Evolutionary conservation across 441 rosid species (phyloP).

Genomic region (Melastoma candidum): DNA sequence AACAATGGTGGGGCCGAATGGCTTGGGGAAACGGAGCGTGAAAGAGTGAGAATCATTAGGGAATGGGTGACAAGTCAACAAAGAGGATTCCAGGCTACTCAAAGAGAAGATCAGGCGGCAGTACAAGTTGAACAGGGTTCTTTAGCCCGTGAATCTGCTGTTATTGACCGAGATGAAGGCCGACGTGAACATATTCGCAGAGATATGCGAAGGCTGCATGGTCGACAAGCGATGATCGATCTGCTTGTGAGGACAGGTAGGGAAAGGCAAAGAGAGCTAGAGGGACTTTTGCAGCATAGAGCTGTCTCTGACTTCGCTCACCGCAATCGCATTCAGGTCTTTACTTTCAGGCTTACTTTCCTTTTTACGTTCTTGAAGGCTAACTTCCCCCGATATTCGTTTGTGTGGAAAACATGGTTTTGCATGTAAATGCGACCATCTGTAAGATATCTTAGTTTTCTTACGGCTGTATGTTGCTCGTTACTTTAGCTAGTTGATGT

Average conservation of each 20-base stretch:
- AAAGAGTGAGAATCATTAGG: constrained; percentile 92
- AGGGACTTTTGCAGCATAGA: constrained; percentile 81
- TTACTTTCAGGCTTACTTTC: constrained; percentile 3
- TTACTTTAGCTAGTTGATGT: no score
- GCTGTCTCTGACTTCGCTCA: constrained; percentile 96
- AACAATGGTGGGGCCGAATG: constrained; percentile 69
- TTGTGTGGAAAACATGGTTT: no score
- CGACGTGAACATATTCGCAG: constrained; percentile 59
- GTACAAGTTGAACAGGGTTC: constrained; percentile 40
- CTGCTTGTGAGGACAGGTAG: constrained; percentile 78
- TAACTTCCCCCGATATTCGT: no score
- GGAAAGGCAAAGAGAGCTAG: constrained; percentile 85
- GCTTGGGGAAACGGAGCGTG: constrained; percentile 96
- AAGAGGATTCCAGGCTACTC: constrained; percentile 53
- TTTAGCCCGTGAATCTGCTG: constrained; percentile 42
- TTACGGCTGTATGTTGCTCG: no score
- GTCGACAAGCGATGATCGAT: constrained; percentile 85
- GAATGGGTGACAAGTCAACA: constrained; percentile 88
- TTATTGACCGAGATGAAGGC: constrained; percentile 51
- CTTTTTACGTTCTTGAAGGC: not conserved
- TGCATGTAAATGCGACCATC: no score
- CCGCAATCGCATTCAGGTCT: constrained; percentile 82
- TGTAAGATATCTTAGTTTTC: no score
- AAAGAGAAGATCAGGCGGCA: constrained; percentile 47
- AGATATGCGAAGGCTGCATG: constrained; percentile 77